Evolutionary conservation across 2,329 filamentous ascomycete genomes (phyloP), one percentile per base, ranked within the genome.

Genomic region (Plenodomus lindquistii): DNA sequence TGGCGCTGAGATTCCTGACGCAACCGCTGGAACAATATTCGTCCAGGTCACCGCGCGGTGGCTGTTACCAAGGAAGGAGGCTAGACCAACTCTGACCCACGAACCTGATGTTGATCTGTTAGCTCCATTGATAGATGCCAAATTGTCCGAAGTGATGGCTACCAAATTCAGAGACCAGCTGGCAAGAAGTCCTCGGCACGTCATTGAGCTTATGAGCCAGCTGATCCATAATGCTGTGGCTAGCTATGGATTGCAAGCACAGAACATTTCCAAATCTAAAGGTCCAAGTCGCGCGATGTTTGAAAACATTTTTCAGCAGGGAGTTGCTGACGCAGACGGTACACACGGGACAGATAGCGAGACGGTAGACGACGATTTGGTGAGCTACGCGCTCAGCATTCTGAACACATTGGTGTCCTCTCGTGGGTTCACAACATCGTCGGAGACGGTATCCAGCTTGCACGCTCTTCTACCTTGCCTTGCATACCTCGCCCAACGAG

Each of bases 101-200:
- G 65, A 74, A 1, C 58, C 71, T 3, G 44, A 60, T 0, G 59
- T 67, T 1, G 77, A 82, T 38, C 73, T 81, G 0, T 49, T 83
- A 2, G 64, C 63, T 4, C 75, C 77, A 3, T 71, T 91, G 1
- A 69, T 80, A 5, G 79, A 87, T 53, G 77, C 85, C 4, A 84
- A 84, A 40, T 70, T 89, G 0, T 75, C 89, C 7, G 85, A 88
- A 60, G 80, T 79, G 27, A 79, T 91, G 71, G 83, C 89, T 69
- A 80, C 82, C 19, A 79, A 75, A 38, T 80, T 86, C 38, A 80
- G 85, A 1, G 81, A 86, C 18, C 84, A 82, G 52, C 77, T 91
- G 11, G 80, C 87, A 22, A 79, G 78, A 24, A 81, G 84, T 47
- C 85, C 87, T 2, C 79, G 80, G 37, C 84, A 88, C 57, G 77